These are phyloP conservation scores for Veloboletus limbatus DNA, from an alignment of 1,284 basidiomycete species.

Conservation along the genomic window DNA sequence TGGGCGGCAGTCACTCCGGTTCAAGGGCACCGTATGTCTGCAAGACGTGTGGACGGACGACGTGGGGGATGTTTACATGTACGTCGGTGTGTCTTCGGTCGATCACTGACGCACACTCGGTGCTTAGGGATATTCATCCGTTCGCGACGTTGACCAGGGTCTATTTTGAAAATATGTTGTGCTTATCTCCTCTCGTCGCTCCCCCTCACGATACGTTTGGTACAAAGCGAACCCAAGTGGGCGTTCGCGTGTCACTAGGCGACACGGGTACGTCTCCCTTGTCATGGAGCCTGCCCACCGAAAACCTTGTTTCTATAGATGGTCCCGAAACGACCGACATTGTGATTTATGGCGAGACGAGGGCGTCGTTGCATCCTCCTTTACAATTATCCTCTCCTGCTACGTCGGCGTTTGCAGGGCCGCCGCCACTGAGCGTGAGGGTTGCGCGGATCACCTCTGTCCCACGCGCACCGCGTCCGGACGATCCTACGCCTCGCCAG, in stretches of 20 bases:
- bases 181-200: conserved; percentile 43
- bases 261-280: conserved; percentile 50
- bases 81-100: conserved; percentile 26
- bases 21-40: conserved; percentile 53
- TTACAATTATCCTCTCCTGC: conserved; percentile 6
- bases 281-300: background rate
- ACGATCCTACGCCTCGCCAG: conserved; percentile 71
- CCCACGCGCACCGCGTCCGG: conserved; percentile 55
- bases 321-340: conserved; percentile 66
- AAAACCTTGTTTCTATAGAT: conserved; percentile 35
- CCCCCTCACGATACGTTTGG: conserved; percentile 18
- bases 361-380: conserved; percentile 19
- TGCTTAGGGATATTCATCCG: conserved; percentile 64
- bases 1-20: conserved; percentile 61
- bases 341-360: conserved; percentile 57
- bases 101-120: conserved; percentile 1
- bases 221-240: conserved; percentile 39
- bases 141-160: conserved; percentile 56
- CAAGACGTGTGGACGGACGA: conserved; percentile 59
- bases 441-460: conserved; percentile 57
- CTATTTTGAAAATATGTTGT: conserved; percentile 71
- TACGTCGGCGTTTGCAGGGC: conserved; percentile 17
- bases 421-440: conserved; percentile 42
- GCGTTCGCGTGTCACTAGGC: conserved; percentile 66
- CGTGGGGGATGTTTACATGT: conserved; percentile 61